These are phyloP conservation scores for Metrosideros polymorpha DNA, from an alignment of 441 rosid species.

Conservation along the genomic window DNA sequence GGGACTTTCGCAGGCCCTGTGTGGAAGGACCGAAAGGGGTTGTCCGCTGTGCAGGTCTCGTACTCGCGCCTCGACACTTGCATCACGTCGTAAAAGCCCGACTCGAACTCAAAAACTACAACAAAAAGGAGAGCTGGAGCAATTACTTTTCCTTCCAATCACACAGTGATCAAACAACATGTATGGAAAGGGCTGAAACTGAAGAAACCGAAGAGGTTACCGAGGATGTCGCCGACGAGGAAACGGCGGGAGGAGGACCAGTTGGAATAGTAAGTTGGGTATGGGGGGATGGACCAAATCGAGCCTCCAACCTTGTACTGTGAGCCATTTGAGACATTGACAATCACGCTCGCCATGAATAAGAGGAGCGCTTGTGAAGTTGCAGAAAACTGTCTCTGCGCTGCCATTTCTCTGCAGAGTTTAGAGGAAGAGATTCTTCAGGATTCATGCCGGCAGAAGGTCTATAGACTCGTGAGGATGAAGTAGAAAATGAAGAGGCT, in stretches of 20 bases:
- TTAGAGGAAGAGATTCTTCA: not conserved
- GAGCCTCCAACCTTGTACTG: slow-evolving; percentile 24
- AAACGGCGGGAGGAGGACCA: slow-evolving; percentile 28
- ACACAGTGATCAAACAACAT: not conserved
- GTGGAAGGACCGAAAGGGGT: slow-evolving; percentile 13
- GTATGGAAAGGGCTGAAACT: not conserved
- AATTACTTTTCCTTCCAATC: not conserved
- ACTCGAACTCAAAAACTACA: slow-evolving; percentile 21
- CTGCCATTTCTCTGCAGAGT: not conserved
- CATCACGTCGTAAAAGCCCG: slow-evolving; percentile 18
- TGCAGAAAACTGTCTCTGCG: not conserved
- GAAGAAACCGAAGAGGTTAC: not conserved
- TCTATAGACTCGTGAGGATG: not conserved
- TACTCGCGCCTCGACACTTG: slow-evolving; percentile 29
- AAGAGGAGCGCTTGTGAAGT: not conserved
- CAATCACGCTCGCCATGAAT: not conserved
- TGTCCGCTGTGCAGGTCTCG: slow-evolving; percentile 13
- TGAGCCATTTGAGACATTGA: not conserved
- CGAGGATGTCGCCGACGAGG: slow-evolving; percentile 12
- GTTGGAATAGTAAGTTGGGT: slow-evolving; percentile 14
- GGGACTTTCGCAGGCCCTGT: slow-evolving; percentile 17
- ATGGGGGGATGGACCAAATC: slow-evolving; percentile 25
- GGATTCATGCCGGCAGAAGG: not conserved
- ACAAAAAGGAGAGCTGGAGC: not conserved
- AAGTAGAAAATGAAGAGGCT: not conserved